phyloP scores from a whole-genome alignment of 371 early-diverging fungal species.

The Gilbertella persicaria region DNA sequence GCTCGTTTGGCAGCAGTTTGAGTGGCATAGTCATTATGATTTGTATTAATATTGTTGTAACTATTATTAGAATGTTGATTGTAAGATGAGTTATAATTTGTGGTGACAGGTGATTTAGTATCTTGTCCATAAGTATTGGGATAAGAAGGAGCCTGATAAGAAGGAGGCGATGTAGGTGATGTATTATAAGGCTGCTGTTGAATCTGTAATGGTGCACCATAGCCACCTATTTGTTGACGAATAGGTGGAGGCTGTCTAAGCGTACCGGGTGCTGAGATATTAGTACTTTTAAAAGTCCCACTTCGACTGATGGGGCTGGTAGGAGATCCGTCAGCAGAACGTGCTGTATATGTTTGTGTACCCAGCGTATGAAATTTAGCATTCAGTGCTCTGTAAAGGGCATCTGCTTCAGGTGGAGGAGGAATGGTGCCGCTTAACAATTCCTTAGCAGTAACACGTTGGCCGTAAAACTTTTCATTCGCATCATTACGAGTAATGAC shows the following conservation, averaged over 20 bases:
- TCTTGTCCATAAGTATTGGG: constrained; percentile 10
- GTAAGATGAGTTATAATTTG: not conserved
- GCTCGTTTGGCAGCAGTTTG: constrained; percentile 24
- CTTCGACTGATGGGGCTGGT: constrained; percentile 9
- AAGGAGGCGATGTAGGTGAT: constrained; percentile 1
- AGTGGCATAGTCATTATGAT: constrained; percentile 1
- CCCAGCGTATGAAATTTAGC: constrained; percentile 25
- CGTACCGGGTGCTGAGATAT: constrained; percentile 31
- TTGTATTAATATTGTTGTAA: not conserved
- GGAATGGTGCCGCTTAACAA: constrained; percentile 77
- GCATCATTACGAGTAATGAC: constrained; percentile 92
- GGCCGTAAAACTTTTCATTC: constrained; percentile 88
- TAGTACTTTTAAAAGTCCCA: constrained; percentile 24
- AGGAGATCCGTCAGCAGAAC: constrained; percentile 11
- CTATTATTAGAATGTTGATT: constrained; percentile 1
- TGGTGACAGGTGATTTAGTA: constrained; percentile 3
- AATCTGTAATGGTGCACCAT: constrained; percentile 12
- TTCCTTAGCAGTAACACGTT: constrained; percentile 79
- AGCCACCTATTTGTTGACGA: constrained; percentile 14
- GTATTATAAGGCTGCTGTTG: not conserved
- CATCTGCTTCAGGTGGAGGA: constrained; percentile 84
- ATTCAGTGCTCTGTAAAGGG: constrained; percentile 81
- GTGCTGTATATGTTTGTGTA: constrained; percentile 15
- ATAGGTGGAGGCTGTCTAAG: constrained; percentile 36
- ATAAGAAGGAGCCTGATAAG: constrained; percentile 1